phyloP scores from a whole-genome alignment of 129 eudicot genomes.

The Solidago caesia region DNA sequence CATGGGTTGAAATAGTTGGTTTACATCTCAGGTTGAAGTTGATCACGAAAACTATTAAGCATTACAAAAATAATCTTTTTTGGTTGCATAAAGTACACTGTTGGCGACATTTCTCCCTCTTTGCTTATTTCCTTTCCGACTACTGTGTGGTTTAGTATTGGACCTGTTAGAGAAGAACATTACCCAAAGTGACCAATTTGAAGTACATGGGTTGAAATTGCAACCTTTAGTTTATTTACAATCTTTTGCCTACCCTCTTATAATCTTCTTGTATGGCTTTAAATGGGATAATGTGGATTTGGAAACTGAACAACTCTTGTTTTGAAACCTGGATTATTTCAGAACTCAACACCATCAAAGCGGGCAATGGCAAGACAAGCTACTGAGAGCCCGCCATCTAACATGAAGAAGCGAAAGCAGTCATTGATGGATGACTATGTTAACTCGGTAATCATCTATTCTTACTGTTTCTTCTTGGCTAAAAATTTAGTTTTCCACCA shows the following conservation, averaged over 20 bases:
- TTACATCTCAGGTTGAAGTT: neutral
- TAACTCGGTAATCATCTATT: conserved; percentile 47
- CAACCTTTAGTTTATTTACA: neutral
- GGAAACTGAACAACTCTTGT: neutral
- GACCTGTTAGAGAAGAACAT: neutral
- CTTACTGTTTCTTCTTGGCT: neutral
- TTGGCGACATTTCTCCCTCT: neutral
- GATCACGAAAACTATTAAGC: neutral
- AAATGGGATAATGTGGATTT: neutral
- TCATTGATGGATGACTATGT: conserved; percentile 81
- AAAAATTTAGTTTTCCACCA: neutral
- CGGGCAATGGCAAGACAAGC: conserved; percentile 75
- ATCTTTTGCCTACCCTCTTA: neutral
- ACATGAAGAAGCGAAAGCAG: conserved; percentile 76
- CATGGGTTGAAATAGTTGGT: neutral
- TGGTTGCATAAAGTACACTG: neutral
- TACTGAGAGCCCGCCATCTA: conserved; percentile 76
- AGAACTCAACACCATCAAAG: conserved; percentile 78
- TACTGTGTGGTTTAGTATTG: neutral
- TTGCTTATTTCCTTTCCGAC: neutral
- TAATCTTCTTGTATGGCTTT: neutral
- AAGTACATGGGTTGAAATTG: neutral
- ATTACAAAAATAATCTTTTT: no score
- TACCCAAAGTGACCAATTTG: neutral
- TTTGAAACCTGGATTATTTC: conserved; percentile 1